Evolutionary conservation across 2,329 filamentous ascomycete genomes (phyloP).

Genomic region (Ascochyta koolunga): DNA sequence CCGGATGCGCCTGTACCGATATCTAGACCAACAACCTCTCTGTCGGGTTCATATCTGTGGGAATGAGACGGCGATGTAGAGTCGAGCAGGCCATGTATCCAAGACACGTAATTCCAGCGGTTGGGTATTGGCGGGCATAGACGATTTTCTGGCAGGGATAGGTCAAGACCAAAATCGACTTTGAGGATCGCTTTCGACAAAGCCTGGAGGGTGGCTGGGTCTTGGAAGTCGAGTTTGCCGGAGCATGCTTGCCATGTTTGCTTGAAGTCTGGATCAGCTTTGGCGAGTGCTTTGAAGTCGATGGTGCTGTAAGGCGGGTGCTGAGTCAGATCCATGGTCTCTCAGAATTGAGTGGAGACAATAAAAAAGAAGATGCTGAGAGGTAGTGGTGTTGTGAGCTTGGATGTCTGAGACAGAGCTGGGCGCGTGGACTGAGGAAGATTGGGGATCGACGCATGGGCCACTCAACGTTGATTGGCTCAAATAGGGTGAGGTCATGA

Average conservation of each 20-base stretch:
- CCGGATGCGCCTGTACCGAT: conserved; percentile 90
- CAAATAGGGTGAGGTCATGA: background rate
- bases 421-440: background rate
- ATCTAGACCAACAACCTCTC: conserved; percentile 74
- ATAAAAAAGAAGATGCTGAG: background rate
- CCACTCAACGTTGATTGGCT: conserved; percentile 32
- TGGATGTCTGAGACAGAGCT: background rate
- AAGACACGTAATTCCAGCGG: conserved; percentile 87
- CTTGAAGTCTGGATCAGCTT: conserved; percentile 65
- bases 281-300: conserved; percentile 67
- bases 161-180: conserved; percentile 72
- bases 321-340: conserved; percentile 34
- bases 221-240: conserved; percentile 76
- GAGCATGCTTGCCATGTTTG: conserved; percentile 54
- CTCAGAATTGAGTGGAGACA: no score
- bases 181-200: conserved; percentile 80
- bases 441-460: conserved; percentile 16
- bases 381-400: background rate
- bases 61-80: conserved; percentile 60
- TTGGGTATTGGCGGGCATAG: conserved; percentile 80
- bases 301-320: conserved; percentile 59
- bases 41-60: conserved; percentile 55
- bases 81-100: conserved; percentile 83
- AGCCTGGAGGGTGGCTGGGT: conserved; percentile 74
- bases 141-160: conserved; percentile 76